Conservation (phyloP, 495 filamentous ascomycete species). For the Tuber calosporum region DNA sequence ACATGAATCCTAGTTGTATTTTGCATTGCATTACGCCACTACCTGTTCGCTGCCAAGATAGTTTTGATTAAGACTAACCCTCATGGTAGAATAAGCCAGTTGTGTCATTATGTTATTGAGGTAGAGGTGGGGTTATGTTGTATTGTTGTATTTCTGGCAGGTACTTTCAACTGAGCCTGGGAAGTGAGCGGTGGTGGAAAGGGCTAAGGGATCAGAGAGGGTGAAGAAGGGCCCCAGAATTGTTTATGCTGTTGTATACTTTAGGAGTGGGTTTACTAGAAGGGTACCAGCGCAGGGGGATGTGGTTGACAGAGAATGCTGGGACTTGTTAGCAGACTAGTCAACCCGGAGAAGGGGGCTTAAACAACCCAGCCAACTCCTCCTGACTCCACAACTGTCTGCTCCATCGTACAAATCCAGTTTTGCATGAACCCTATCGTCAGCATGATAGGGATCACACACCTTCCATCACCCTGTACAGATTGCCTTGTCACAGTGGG, state of each 20-base stretch:
- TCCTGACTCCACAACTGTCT: conserved; percentile 73
- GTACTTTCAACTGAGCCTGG: conserved; percentile 70
- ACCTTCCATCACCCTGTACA: conserved; percentile 71
- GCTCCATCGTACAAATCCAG: conserved; percentile 76
- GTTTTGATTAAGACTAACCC: too few species aligned
- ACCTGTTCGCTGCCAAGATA: too few species aligned
- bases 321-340: too few species aligned
- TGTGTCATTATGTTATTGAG: conserved; percentile 70
- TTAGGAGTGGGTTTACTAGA: conserved; percentile 71
- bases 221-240: conserved; percentile 77
- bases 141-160: conserved; percentile 68
- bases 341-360: neutral
- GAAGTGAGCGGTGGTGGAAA: conserved; percentile 48
- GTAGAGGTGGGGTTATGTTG: conserved; percentile 69
- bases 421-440: conserved; percentile 59
- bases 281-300: conserved; percentile 70
- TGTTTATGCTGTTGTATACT: conserved; percentile 67
- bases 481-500: conserved; percentile 63
- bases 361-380: conserved; percentile 79
- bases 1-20: too few species aligned
- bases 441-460: conserved; percentile 73
- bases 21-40: too few species aligned
- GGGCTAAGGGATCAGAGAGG: conserved; percentile 33
- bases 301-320: conserved; percentile 65
- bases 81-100: too few species aligned